Conservation (phyloP, 371 early-diverging fungal species). For the Lichtheimia ornata region DNA sequence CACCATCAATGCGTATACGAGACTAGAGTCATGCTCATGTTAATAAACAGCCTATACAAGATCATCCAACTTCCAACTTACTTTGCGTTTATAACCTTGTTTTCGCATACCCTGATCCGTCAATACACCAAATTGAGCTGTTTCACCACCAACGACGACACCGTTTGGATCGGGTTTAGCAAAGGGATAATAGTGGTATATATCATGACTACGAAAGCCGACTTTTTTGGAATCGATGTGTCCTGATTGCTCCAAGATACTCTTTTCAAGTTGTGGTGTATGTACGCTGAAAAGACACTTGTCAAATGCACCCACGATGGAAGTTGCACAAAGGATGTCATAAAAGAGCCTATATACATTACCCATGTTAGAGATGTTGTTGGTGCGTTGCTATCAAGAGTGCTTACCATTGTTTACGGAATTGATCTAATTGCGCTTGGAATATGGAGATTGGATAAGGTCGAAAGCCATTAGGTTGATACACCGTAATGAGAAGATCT, state of each 20-base stretch:
- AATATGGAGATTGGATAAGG: constrained; percentile 90
- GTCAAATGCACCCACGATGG: constrained; percentile 92
- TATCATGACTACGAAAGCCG: constrained; percentile 46
- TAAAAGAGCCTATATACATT: constrained; percentile 58
- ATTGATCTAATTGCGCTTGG: constrained; percentile 76
- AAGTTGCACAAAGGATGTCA: constrained; percentile 88
- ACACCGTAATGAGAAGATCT: constrained; percentile 71
- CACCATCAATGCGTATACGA: constrained; percentile 87
- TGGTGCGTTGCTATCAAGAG: neutral
- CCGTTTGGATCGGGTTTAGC: constrained; percentile 50
- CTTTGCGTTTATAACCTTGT: constrained; percentile 52
- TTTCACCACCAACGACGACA: constrained; percentile 49
- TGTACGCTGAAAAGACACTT: constrained; percentile 93
- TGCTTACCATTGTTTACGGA: constrained; percentile 83
- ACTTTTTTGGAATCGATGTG: constrained; percentile 39
- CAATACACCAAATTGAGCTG: constrained; percentile 43
- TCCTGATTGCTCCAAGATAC: constrained; percentile 45
- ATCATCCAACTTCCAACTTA: constrained; percentile 11
- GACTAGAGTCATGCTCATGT: constrained; percentile 41
- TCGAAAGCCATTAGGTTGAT: constrained; percentile 82
- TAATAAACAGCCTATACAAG: neutral
- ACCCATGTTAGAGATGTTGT: neutral
- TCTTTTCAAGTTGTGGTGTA: constrained; percentile 71
- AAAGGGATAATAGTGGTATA: constrained; percentile 49
- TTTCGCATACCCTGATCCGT: constrained; percentile 46